These are phyloP conservation scores for Tolypocladium capitatum DNA, from an alignment of 2,329 filamentous ascomycete genomes.

Conservation along the genomic window DNA sequence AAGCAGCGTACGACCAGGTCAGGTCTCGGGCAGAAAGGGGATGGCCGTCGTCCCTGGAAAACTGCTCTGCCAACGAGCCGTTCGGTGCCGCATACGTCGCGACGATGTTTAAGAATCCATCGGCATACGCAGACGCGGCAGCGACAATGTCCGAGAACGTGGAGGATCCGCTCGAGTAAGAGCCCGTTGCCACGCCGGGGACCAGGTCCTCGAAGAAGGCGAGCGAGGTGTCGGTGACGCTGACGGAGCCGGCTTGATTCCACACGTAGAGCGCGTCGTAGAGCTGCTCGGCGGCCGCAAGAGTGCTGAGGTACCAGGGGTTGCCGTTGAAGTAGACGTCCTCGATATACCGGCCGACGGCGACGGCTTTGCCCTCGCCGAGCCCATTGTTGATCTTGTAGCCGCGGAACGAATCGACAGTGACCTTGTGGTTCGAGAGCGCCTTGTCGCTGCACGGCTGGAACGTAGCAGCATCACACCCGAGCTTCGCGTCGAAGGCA, in stretches of 20 bases:
- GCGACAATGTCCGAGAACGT: constrained; percentile 42
- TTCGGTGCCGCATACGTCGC: constrained; percentile 46
- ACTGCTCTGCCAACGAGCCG: constrained; percentile 59
- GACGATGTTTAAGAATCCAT: constrained; percentile 49
- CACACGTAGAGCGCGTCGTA: constrained; percentile 66
- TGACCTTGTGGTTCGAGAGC: constrained; percentile 62
- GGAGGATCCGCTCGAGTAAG: constrained; percentile 35
- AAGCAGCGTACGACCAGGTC: constrained; percentile 62
- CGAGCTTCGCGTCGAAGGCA: constrained; percentile 52
- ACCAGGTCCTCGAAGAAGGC: constrained; percentile 59
- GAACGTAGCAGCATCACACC: constrained; percentile 59
- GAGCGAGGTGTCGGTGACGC: constrained; percentile 50
- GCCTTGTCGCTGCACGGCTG: constrained; percentile 61
- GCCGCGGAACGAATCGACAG: constrained; percentile 63
- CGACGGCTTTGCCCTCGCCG: constrained; percentile 42
- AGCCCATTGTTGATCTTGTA: constrained; percentile 59
- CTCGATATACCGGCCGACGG: constrained; percentile 55
- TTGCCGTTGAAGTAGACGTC: constrained; percentile 68
- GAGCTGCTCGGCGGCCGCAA: constrained; percentile 67
- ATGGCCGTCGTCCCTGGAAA: constrained; percentile 34
- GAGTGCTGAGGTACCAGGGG: constrained; percentile 67
- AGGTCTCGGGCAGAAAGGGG: constrained; percentile 53
- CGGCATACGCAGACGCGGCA: constrained; percentile 44
- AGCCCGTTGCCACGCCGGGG: constrained; percentile 44
- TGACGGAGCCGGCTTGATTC: constrained; percentile 48